Evolutionary conservation across 495 filamentous ascomycete genomes (phyloP).

Genomic region (Trichoderma gamsii): DNA sequence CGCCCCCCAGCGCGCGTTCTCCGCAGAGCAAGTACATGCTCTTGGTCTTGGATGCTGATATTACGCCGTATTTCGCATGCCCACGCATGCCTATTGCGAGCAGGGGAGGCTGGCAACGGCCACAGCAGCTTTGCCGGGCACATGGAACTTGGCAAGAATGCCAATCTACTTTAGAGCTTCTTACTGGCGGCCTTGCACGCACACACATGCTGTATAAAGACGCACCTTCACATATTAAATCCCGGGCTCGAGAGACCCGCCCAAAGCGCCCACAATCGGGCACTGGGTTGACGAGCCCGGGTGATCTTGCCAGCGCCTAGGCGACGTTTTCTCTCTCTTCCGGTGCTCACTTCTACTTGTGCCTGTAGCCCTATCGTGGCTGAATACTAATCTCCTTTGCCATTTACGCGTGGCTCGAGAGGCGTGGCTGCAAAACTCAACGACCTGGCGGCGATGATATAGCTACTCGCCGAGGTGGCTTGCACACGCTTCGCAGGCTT

Average conservation of each 20-base stretch:
- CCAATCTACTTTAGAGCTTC: neutral
- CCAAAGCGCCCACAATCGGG: conserved; percentile 11
- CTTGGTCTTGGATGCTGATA: neutral
- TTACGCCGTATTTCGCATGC: conserved; percentile 6
- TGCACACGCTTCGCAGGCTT: neutral
- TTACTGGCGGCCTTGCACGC: neutral
- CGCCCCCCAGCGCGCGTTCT: conserved; percentile 1
- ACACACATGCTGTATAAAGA: conserved; percentile 4
- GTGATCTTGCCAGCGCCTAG: conserved; percentile 3
- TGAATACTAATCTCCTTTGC: neutral
- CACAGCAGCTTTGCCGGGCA: neutral
- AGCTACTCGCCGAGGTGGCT: conserved; percentile 7
- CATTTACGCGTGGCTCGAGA: neutral
- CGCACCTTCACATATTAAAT: conserved; percentile 7
- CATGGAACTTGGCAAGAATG: neutral
- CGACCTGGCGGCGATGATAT: neutral
- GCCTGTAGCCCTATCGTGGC: conserved; percentile 9
- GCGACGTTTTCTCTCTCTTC: neutral
- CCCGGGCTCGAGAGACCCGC: neutral
- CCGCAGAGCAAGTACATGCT: neutral
- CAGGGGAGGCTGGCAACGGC: neutral
- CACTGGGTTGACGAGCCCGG: neutral
- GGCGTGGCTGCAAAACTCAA: conserved; percentile 3
- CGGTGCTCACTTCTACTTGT: neutral
- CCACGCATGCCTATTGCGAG: conserved; percentile 2